Evolutionary conservation across 106 monocot genomes (phyloP), one percentile per base, ranked within the genome.

Genomic region (Allium sativum): DNA sequence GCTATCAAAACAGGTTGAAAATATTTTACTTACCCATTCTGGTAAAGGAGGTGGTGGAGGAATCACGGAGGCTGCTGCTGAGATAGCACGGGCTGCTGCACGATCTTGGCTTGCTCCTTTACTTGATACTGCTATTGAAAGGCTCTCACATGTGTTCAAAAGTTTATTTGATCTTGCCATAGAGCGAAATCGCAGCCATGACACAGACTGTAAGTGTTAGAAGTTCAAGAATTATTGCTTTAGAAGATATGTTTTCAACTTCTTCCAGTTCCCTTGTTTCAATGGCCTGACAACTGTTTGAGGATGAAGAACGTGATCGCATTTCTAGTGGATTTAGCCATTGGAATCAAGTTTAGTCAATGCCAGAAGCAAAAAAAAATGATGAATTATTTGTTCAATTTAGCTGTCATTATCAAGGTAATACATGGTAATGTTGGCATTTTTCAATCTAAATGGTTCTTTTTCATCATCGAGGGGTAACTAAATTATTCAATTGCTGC

Each of bases 21-120:
- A 98, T 70, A 98, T 98, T 79, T 64, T 98, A 48, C 98, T 98
- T 74, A 92, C 92, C 42, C 88, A 98, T 83, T 87, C 98, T 69
- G 85, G 98, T 43, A 77, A 85, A 68, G 92, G 88, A 42, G 88
- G 88, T 7, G 78, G 78, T 59, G 74, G 87, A 16, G 91, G 84
- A 61, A 18, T 92, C 57, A 56, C 78, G 20, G 98, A 92, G 61
- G 98, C 98, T 42, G 87, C 92, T 66, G 88, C 88, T 40, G 98
- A 92, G 51, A 98, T 98, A 71, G 98, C 98, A 61, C 82, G 92
- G 51, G 92, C 92, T 44, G 78, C 92, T 74, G 92, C 98, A 19
- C 74, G 88, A 42, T 80, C 92, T 45, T 98, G 98, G 98, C 68
- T 98, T 58, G 73, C 87, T 69, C 92, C 98, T 69, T 73, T 98